Base-by-base conservation (phyloP, 192 early-diverging fungal genomes). In the Kickxella alabastrina region DNA sequence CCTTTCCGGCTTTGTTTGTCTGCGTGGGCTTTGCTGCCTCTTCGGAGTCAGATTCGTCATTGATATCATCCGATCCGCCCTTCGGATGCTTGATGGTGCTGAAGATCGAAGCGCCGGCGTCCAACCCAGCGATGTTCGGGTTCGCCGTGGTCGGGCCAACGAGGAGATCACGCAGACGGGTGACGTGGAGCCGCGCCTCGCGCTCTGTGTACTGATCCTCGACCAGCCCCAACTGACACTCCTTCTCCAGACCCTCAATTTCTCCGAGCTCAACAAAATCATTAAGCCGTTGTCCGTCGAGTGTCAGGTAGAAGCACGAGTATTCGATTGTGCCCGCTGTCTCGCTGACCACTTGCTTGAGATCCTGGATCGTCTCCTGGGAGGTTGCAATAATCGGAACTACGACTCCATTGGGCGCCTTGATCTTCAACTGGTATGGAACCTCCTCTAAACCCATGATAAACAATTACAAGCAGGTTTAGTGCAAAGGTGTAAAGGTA, bases 151-250 rank as follows among this genome's bases (percentile, higher is more conserved):
- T 35, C 38, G 88, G 89, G n/a, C 85, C 85, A 35, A 78, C 83
- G 19, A 98, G 68, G 24, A 94, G 65, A 67, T 97, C 94, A 37
- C 92, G 83, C 25, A 96, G 77, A 36, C 92, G 87, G 49, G 77
- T 85, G 59, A 98, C 76, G 57, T 98, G 96, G 28, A 93, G 68
- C 26, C 92, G 86, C 7, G 91, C 86, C 56, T 97, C 96, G 43
- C 91, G 86, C 59, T 97, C 94, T 40, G 85, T 95, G 73, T 95
- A 95, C 69, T 57, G 81, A 81, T 85, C 86, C 71, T 90, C 82
- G 13, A 85, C 59, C 17, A 92, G 62, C 43, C 81, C 74, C 31
- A 90, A 60, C 36, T 83, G 78, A 38, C 78, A 73, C 28, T 87
- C 85, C 40, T 86, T 82, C 6, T 78, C 78, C 59, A 85, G 81